These are phyloP conservation scores for peach (Prunus persica) DNA, from an alignment of 306 rosid genomes.

Conservation along the genomic window DNA sequence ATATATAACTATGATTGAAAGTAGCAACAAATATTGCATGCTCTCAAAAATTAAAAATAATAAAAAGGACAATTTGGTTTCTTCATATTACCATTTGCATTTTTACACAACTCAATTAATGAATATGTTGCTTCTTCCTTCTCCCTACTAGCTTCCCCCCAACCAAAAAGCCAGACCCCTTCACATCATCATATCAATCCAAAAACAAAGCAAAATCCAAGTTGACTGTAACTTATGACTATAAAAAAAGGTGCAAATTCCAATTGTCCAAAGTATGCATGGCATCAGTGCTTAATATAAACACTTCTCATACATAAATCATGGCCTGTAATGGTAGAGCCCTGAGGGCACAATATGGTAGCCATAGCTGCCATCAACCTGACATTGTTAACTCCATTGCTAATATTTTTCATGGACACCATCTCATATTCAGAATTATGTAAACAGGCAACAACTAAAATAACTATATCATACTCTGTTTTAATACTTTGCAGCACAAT, in stretches of 20 bases:
- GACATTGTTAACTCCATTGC: background rate
- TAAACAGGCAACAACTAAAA: background rate
- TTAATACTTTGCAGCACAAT: background rate
- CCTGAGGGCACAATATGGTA: background rate
- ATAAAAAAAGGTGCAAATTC: background rate
- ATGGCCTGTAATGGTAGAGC: background rate
- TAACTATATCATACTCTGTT: background rate
- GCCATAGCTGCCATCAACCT: background rate
- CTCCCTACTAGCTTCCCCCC: too few relatives aligned
- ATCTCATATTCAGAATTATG: background rate
- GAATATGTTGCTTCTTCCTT: too few relatives aligned
- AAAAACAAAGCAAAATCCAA: too few relatives aligned
- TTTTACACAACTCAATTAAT: too few relatives aligned
- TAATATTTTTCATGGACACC: background rate
- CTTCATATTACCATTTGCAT: too few relatives aligned
- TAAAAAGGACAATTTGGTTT: too few relatives aligned
- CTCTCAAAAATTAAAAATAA: too few relatives aligned
- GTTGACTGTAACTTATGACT: background rate
- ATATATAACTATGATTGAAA: too few relatives aligned
- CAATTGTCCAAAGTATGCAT: background rate
- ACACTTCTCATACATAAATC: background rate
- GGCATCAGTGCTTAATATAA: background rate
- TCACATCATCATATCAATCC: too few relatives aligned
- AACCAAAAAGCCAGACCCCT: too few relatives aligned
- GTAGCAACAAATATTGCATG: too few relatives aligned